phyloP scores from a whole-genome alignment of 1,284 basidiomycete species.

The Cryptococcus sp. region DNA sequence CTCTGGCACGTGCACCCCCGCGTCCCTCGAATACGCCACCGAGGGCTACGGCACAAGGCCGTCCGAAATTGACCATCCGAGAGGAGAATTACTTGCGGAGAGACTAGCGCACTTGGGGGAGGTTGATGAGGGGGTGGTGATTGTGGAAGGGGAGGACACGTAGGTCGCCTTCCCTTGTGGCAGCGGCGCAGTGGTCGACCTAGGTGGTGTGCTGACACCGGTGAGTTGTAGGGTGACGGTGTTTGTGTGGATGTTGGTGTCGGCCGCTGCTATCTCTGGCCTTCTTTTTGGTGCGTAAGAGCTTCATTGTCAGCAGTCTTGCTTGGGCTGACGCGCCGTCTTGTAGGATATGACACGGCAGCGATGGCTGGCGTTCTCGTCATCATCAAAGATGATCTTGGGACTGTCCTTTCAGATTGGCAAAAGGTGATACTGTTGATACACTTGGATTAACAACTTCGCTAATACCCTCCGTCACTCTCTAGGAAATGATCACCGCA shows the following conservation, averaged over 20 bases:
- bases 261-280: constrained; percentile 59
- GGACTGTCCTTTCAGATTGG: constrained; percentile 58
- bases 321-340: background rate
- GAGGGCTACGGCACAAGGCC: background rate
- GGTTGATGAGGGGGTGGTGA: constrained; percentile 25
- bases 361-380: constrained; percentile 64
- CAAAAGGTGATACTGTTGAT: constrained; percentile 57
- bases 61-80: background rate
- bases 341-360: constrained; percentile 72
- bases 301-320: background rate
- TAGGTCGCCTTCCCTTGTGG: constrained; percentile 5
- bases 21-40: background rate
- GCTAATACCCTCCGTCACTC: background rate
- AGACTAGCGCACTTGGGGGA: constrained; percentile 2
- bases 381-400: constrained; percentile 66
- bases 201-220: background rate
- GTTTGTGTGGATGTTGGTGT: constrained; percentile 37
- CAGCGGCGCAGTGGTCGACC: background rate
- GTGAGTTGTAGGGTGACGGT: constrained; percentile 20
- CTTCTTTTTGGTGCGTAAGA: constrained; percentile 63
- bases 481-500: constrained; percentile 72
- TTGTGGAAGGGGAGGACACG: constrained; percentile 29
- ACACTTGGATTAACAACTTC: background rate
- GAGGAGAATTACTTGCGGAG: background rate
- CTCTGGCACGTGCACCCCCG: background rate